These are phyloP conservation scores for Funneliformis geosporum DNA, from an alignment of 192 early-diverging fungal genomes.

Conservation along the genomic window DNA sequence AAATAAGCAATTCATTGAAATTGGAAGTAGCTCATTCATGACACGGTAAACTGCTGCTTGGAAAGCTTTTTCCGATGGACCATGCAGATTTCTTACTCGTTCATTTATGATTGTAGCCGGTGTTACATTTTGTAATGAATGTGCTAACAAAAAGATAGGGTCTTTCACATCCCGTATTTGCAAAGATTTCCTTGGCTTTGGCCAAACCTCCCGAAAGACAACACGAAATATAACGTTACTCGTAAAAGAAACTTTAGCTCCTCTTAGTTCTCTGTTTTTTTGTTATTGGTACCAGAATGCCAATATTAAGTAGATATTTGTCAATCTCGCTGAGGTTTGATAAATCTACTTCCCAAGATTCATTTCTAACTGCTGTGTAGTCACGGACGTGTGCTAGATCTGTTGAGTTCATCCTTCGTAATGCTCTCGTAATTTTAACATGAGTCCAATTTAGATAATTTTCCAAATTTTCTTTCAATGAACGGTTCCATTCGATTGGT, in stretches of 20 bases:
- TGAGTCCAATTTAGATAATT: background rate
- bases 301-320: constrained; percentile 9
- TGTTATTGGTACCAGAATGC: background rate
- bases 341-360: constrained; percentile 6
- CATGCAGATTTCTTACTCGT: constrained; percentile 1
- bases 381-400: background rate
- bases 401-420: constrained; percentile 1
- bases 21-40: background rate
- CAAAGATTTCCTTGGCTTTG: background rate
- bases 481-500: background rate
- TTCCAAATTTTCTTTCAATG: constrained; percentile 2
- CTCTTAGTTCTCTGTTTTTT: background rate
- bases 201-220: constrained; percentile 13
- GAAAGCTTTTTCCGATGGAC: constrained; percentile 3
- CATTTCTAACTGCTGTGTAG: constrained; percentile 6
- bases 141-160: background rate
- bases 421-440: background rate
- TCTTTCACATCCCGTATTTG: background rate
- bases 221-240: constrained; percentile 24
- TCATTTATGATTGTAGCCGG: background rate
- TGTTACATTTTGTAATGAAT: constrained; percentile 7
- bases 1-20: constrained; percentile 15
- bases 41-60: background rate
- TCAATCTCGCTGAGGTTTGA: background rate
- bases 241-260: constrained; percentile 19